Evolutionary conservation across 192 early-diverging fungal genomes (phyloP), one percentile per base, ranked within the genome.

Genomic region (Coemansia asiatica): DNA sequence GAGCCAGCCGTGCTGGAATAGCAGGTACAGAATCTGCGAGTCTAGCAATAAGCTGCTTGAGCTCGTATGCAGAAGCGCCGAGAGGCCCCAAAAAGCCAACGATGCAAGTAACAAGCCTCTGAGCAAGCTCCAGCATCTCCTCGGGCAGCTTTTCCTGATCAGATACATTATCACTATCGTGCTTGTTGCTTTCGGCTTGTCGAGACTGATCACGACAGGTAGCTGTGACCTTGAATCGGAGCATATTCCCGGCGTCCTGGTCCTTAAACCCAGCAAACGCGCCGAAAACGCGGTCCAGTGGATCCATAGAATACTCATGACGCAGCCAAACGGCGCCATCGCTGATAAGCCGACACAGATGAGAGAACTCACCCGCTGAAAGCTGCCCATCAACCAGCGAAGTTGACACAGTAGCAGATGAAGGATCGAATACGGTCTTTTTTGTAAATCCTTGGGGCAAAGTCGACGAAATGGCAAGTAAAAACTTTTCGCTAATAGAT

Each of bases 311-410:
- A 22, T 79, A 79, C 40, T 28, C 29, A 12, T 71, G 76, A 8
- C 76, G 71, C 10, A 79, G 19, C 71, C 76, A 74, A 55, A 74
- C 49, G 21, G 40, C 59, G 63, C 76, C 64, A 33, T 51, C 51
- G 16, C 35, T 67, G 25, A 79, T 38, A 13, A 69, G 56, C 48
- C 47, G 38, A 33, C 40, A 44, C 40, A 44, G 15, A 44, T 44
- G 40, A 44, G 35, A 53, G 19, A 75, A 63, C 47, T 70, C 78
- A 2, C 55, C 44, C 3, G 58, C 13, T 0, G 55, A 50, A 22
- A 71, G 29, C 15, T 31, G 62, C 16, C 16, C 22, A 44, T 49
- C 55, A n/a, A 70, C 25, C 60, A 18, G 7, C 28, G 47, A 22
- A 12, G 35, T 10, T 10, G 40, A 44, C 2, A 2, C 15, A 40